Evolutionary conservation across 192 early-diverging fungal genomes (phyloP).

Genomic region (Coemansia sp.): DNA sequence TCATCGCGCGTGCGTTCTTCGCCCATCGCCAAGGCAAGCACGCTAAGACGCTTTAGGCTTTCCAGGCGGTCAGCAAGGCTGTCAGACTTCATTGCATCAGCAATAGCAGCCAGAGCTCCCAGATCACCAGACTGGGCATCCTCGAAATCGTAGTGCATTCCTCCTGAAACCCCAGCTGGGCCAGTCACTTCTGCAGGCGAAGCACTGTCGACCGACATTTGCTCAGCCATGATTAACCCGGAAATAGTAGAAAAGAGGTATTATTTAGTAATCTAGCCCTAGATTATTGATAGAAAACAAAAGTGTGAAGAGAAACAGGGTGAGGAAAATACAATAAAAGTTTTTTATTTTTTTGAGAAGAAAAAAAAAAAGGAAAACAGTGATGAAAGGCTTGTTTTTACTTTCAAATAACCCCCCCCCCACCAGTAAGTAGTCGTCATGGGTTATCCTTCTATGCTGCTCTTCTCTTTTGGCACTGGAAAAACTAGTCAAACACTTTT

Average conservation of each 20-base stretch:
- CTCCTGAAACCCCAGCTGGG: constrained; percentile 6
- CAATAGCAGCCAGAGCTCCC: constrained; percentile 50
- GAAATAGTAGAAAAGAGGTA: neutral
- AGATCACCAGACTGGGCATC: constrained; percentile 52
- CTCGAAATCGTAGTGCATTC: constrained; percentile 47
- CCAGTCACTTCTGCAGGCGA: constrained; percentile 22
- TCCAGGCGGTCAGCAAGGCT: constrained; percentile 55
- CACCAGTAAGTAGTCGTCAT: no score
- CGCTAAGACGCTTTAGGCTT: constrained; percentile 53
- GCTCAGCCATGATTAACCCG: constrained; percentile 40
- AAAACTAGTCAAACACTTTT: no score
- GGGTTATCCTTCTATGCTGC: no score
- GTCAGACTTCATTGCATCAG: constrained; percentile 57
- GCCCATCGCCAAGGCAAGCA: constrained; percentile 84
- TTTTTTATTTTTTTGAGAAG: neutral
- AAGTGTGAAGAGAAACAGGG: neutral
- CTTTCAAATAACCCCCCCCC: no score
- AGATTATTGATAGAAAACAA: constrained; percentile 7
- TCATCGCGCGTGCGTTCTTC: constrained; percentile 93
- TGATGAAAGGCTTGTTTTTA: no score
- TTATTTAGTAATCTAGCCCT: neutral
- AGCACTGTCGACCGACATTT: constrained; percentile 55
- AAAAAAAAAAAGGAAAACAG: neutral
- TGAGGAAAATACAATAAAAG: neutral
- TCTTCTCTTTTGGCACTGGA: no score